A percentile compares a stretch with the other conserved stretches of the same genome.
Conservation (phyloP, 192 early-diverging fungal species). For the Mortierella antarctica region DNA sequence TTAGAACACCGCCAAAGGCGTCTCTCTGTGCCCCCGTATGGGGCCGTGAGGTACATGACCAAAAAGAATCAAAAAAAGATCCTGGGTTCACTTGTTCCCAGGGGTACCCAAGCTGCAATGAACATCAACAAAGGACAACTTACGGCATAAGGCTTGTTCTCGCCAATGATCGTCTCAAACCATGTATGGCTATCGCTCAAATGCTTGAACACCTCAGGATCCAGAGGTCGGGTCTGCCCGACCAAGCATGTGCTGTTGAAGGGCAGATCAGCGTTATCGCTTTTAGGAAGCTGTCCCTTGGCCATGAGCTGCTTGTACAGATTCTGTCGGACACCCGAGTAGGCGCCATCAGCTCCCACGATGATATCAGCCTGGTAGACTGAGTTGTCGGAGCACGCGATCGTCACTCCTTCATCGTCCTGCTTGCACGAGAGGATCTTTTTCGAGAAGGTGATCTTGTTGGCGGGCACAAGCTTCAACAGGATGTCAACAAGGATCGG, state of each 20-base stretch:
- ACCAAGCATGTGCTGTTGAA: slow-evolving; percentile 10
- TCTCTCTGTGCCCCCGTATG: too few relatives aligned
- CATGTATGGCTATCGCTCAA: neutral
- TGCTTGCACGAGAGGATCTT: neutral
- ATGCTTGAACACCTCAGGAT: neutral
- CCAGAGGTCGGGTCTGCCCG: slow-evolving; percentile 7
- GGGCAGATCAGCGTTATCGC: neutral
- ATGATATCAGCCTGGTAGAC: neutral
- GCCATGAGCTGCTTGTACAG: slow-evolving; percentile 4
- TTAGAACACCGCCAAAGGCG: neutral
- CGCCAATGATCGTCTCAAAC: neutral
- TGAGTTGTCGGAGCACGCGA: neutral
- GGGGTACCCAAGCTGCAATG: neutral
- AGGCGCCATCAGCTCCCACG: neutral
- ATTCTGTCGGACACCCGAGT: slow-evolving; percentile 9
- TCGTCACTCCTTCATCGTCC: neutral
- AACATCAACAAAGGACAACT: neutral
- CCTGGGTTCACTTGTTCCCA: too few relatives aligned
- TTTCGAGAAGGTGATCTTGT: neutral
- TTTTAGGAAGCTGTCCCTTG: neutral
- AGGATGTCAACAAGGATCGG: neutral
- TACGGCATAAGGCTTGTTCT: neutral
- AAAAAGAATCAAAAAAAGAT: too few relatives aligned
- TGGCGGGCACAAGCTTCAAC: too few relatives aligned
- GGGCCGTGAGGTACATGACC: too few relatives aligned